Percentiles rank a stretch among this genome's conserved stretches.
Conservation (phyloP, 176 grass and related monocot genomes). For the Juncus effusus region DNA sequence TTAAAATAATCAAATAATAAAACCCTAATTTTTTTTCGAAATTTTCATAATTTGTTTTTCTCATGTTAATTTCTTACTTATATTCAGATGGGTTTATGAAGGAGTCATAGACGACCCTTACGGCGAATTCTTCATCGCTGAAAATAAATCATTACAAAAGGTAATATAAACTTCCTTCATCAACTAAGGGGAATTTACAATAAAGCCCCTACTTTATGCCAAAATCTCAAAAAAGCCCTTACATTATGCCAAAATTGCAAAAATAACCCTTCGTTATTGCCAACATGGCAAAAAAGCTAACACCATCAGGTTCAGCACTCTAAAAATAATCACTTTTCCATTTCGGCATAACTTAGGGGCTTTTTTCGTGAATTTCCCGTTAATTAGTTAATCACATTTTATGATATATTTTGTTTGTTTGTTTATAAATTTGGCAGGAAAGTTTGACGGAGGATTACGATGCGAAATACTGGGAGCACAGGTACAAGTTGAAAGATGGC, state of each 20-base stretch:
- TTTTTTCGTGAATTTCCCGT: too few relatives aligned
- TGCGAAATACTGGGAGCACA: constrained; percentile 91
- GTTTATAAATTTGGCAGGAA: constrained; percentile 50
- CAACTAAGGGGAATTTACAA: too few relatives aligned
- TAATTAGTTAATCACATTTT: neutral
- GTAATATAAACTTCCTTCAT: too few relatives aligned
- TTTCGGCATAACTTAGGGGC: too few relatives aligned
- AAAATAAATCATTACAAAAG: constrained; percentile 97
- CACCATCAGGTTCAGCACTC: too few relatives aligned
- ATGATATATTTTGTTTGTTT: neutral
- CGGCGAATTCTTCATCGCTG: constrained; percentile 98
- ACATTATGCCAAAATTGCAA: too few relatives aligned
- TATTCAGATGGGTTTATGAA: constrained; percentile 90
- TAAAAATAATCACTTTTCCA: too few relatives aligned
- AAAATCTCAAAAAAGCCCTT: too few relatives aligned
- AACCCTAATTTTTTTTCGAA: neutral
- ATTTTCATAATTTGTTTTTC: constrained; percentile 16
- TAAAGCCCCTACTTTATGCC: too few relatives aligned
- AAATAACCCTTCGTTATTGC: too few relatives aligned
- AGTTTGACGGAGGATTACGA: constrained; percentile 93
- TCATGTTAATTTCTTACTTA: constrained; percentile 4
- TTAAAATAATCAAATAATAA: neutral
- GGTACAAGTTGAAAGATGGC: constrained; percentile 91
- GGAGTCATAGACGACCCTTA: constrained; percentile 97
- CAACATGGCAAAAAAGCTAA: too few relatives aligned